Evolutionary conservation across 2,329 filamentous ascomycete species (phyloP), one percentile per base, ranked within the genome.

Genomic region (Xylariaceae sp.): DNA sequence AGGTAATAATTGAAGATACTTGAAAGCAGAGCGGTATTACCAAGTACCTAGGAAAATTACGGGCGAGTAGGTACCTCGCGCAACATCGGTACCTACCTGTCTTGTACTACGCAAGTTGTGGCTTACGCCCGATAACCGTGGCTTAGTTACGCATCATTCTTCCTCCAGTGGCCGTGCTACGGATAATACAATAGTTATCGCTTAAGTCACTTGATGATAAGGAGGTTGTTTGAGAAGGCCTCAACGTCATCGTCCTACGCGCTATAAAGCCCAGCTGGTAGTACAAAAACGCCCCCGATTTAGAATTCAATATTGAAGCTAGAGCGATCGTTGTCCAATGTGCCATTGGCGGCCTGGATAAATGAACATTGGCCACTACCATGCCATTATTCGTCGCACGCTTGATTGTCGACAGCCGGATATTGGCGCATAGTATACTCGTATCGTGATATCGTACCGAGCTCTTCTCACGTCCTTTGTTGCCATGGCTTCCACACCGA

Each of bases 401-500:
- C 45, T 36, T 55, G 6, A 34, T 34, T 34, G 36, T 39, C 18
- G 41, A 21, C 13, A 19, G n/a, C 47, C 39, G 36, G 47, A 47
- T 22, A 41, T 52, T 41, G 52, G 49, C 45, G 26, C 36, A 37
- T 18, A 34, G 32, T 34, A 34, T 15, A 26, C 26, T 8, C 26
- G 26, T 10, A 13, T 34, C 7, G 15, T 46, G 22, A 16, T 47
- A 32, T 18, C 19, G 8, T 12, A 5, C 22, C n/a, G 16, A 51
- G 44, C 54, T 44, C 34, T 44, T 49, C 41, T 40, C 39, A 44
- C 47, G 16, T 18, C 32, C 16, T 32, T 30, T 41, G 8, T 51
- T 39, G 50, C 29, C 13, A 68, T 68, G 66, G 60, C 61, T 55
- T 58, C 61, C 7, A 59, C 61, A 44, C 55, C 60, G 12, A 61